These are phyloP conservation scores for Monosporascus cannonballus DNA, from an alignment of 2,329 filamentous ascomycete genomes.

Conservation along the genomic window DNA sequence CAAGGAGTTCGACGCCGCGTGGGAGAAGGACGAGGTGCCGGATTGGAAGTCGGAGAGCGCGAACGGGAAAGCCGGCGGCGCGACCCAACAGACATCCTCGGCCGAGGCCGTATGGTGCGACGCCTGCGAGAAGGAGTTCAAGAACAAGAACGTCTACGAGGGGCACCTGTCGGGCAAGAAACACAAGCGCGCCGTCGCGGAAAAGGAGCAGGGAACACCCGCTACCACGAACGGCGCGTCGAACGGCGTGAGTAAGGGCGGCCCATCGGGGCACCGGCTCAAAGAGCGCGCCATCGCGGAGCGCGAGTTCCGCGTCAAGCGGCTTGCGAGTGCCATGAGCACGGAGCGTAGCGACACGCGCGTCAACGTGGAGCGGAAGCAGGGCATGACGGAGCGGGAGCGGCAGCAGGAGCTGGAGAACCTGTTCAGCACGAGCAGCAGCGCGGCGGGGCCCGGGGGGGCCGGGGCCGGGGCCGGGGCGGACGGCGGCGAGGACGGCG, in stretches of 20 bases:
- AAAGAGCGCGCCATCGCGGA: slow-evolving; percentile 90
- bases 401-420: slow-evolving; percentile 90
- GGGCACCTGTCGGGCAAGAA: slow-evolving; percentile 86
- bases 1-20: slow-evolving; percentile 74
- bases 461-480: slow-evolving; percentile 50
- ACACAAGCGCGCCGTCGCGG: slow-evolving; percentile 77
- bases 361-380: slow-evolving; percentile 91
- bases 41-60: slow-evolving; percentile 65
- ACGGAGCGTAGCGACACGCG: slow-evolving; percentile 83
- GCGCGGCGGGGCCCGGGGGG: slow-evolving; percentile 40
- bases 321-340: slow-evolving; percentile 75
- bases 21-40: slow-evolving; percentile 71
- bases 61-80: slow-evolving; percentile 30
- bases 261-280: slow-evolving; percentile 45
- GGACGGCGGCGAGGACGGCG: slow-evolving; percentile 50
- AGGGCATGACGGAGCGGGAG: slow-evolving; percentile 96
- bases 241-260: slow-evolving; percentile 21
- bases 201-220: slow-evolving; percentile 44
- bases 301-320: slow-evolving; percentile 77
- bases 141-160: slow-evolving; percentile 91
- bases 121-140: slow-evolving; percentile 91
- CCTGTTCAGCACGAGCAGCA: slow-evolving; percentile 55
- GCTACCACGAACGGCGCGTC: slow-evolving; percentile 26
- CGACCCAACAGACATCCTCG: slow-evolving; percentile 28
- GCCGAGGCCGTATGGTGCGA: slow-evolving; percentile 77